Conservation (phyloP, 768 basidiomycete genomes). For the Phylloporus rhodoxanthus region DNA sequence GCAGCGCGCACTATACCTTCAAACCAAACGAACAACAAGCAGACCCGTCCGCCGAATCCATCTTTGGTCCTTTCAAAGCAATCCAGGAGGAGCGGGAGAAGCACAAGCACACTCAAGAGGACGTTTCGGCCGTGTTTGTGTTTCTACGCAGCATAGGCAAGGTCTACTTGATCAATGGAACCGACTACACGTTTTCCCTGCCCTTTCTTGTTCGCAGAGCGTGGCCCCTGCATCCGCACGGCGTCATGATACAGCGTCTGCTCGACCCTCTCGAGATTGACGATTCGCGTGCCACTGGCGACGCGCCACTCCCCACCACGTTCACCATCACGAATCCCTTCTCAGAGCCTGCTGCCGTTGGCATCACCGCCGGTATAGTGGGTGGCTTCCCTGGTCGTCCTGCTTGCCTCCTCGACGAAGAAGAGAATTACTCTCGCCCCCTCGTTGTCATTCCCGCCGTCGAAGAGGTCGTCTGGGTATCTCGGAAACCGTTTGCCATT, state of each 20-base stretch:
- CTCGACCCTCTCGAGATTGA: slow-evolving; percentile 61
- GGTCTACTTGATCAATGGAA: slow-evolving; percentile 64
- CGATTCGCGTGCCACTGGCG: slow-evolving; percentile 61
- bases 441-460: slow-evolving; percentile 53
- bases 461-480: slow-evolving; percentile 62
- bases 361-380: slow-evolving; percentile 56
- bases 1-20: slow-evolving; percentile 27
- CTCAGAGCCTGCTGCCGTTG: slow-evolving; percentile 66
- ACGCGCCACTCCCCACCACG: slow-evolving; percentile 69
- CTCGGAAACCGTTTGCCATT: slow-evolving; percentile 37
- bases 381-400: slow-evolving; percentile 35
- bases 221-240: slow-evolving; percentile 75
- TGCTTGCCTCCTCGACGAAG: slow-evolving; percentile 47
- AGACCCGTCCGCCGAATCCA: slow-evolving; percentile 18
- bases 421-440: slow-evolving; percentile 45
- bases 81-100: slow-evolving; percentile 36
- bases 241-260: slow-evolving; percentile 71
- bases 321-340: slow-evolving; percentile 76
- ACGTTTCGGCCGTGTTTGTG: slow-evolving; percentile 62
- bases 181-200: slow-evolving; percentile 70
- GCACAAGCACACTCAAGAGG: slow-evolving; percentile 30
- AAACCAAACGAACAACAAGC: slow-evolving; percentile 12
- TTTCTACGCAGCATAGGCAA: slow-evolving; percentile 72
- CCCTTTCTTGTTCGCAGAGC: slow-evolving; percentile 77
- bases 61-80: slow-evolving; percentile 42